Evolutionary conservation across 768 basidiomycete species (phyloP), one percentile per base, ranked within the genome.

Genomic region (Tulasnella sp.): DNA sequence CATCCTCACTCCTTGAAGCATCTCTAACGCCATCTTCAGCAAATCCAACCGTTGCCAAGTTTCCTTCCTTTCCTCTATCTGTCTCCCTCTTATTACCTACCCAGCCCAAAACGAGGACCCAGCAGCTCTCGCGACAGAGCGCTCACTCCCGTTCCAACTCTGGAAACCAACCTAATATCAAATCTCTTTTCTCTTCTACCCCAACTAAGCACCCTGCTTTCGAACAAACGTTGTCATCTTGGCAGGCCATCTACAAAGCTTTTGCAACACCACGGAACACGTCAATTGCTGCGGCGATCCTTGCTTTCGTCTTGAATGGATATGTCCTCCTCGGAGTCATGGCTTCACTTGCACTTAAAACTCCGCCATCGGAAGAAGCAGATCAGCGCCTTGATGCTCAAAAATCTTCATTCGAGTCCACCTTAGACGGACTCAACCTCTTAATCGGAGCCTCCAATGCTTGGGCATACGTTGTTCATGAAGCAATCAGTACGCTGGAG

Each of bases 401-500:
- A 29, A 50, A 27, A 11, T 17, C 32, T 4, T 48, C 49, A 9
- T 59, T 34, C 24, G 44, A n/a, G 17, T 61, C 88, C 86, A 82
- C 84, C 51, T 72, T 87, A 64, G 75, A 78, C 64, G 76, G 81
- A 30, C 74, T 91, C 43, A 78, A 83, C 58, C 80, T 86, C 50
- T 74, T 91, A 58, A 78, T 86, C 64, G 70, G 74, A 51, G 80
- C 86, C 45, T 84, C 85, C 58, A 76, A 80, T 51, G 71, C 79
- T 24, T 91, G 88, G 88, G 85, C 88, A 62, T 78, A 82, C 7
- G 77, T 81, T 48, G 77, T 91, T 17, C 81, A 83, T 64, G 84
- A 88, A 65, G 80, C 85, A 7, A 75, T 88, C 61, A 71, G 72
- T 32, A 71, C 78, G 41, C 72, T 90, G 47, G 85, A 90, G 64